Percentiles rank a stretch among this genome's conserved stretches.
These are phyloP conservation scores for Jaltomata sinuosa DNA, from an alignment of 257 asterid genomes.

Conservation along the genomic window DNA sequence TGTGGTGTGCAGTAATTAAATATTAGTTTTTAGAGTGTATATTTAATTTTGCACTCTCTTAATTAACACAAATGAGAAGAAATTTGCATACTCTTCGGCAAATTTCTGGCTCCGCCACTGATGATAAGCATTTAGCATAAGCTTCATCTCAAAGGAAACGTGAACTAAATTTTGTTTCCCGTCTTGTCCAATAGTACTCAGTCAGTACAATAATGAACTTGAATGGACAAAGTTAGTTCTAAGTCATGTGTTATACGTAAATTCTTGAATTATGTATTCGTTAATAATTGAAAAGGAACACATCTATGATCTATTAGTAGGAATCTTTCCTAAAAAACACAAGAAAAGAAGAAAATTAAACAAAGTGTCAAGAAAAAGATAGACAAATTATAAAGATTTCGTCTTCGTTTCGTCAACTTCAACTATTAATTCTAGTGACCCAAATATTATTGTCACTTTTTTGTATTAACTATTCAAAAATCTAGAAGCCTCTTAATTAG, in stretches of 20 bases:
- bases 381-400: slow-evolving; percentile 1
- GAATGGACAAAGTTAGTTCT: not conserved
- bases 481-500: slow-evolving; percentile 17
- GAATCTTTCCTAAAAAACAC: not conserved
- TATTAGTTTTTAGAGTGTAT: too few species aligned
- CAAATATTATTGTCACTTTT: slow-evolving; percentile 4
- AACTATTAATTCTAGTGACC: slow-evolving; percentile 21
- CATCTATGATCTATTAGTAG: not conserved
- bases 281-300: not conserved
- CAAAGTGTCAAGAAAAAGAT: not conserved
- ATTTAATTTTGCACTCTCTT: too few species aligned
- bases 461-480: not conserved
- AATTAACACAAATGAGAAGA: too few species aligned
- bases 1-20: too few species aligned
- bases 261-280: not conserved
- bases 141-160: not conserved
- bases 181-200: not conserved
- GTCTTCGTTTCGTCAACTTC: slow-evolving; percentile 24
- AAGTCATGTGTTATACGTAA: not conserved
- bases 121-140: too few species aligned
- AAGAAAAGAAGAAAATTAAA: not conserved
- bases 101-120: too few species aligned
- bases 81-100: too few species aligned
- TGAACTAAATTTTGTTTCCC: not conserved
- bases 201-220: not conserved